Evolutionary conservation across 768 basidiomycete species (phyloP), one percentile per base, ranked within the genome.

Genomic region (Mycena vitilis): DNA sequence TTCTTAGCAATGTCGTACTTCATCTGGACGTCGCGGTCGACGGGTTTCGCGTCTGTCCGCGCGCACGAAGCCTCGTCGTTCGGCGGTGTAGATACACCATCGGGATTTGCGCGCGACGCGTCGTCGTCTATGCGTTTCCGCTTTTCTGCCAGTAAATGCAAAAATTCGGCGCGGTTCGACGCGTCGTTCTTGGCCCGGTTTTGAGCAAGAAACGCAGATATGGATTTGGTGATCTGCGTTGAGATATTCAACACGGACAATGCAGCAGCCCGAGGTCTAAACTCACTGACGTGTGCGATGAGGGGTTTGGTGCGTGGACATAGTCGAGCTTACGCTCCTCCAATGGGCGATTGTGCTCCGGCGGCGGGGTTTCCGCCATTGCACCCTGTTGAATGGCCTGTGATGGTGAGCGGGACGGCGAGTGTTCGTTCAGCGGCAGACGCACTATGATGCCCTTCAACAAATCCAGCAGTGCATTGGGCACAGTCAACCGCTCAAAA

Each of bases 1-100:
- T 95, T 94, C 78, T 89, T 93, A n/a, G 90, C 91, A 69, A 95
- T 91, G 75, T 95, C 94, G 71, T 94, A 95, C 76, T 92, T 92
- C 84, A 95, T 93, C 74, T 95, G 94, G 1, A 87, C 80, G 63
- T 93, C 91, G 45, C 94, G 82, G 76, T 95, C 87, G 38, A 93
- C 78, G 0, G 85, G 80, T 74, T 88, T 92, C 42, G 92, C 90
- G 66, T 94, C 91, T 4, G 87, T 86, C 11, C 93, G 88, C 15
- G 93, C 93, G 72, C 93, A 95, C 4, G 92, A 91, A 4, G 83
- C 38, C 12, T 22, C 55, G 22, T 16, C 3, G 37, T 22, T 47
- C 2, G n/a, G 37, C 3, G 54, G n/a, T 37, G 37, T 55, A 25
- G 57, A 13, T 42, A 44, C 37, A 37, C 42, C 60, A n/a, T 51